phyloP scores from a whole-genome alignment of 2,329 filamentous ascomycete genomes.

The Myriosclerotinia scirpicola region DNA sequence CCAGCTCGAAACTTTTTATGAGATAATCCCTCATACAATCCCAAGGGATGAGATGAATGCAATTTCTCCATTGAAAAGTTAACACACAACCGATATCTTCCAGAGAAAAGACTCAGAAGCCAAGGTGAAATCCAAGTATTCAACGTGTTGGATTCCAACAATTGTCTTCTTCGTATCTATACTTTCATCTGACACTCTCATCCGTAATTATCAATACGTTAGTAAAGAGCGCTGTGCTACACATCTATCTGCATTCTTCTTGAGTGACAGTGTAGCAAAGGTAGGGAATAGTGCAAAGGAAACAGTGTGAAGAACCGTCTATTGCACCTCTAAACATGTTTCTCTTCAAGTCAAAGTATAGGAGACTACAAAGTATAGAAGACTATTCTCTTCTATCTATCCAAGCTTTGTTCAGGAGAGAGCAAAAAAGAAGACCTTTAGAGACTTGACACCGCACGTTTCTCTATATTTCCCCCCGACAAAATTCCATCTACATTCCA shows the following conservation, averaged over 20 bases:
- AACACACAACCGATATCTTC: not conserved
- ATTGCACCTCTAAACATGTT: not conserved
- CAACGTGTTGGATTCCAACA: not conserved
- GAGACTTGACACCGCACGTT: not conserved
- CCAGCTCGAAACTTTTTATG: too few relatives aligned
- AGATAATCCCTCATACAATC: too few relatives aligned
- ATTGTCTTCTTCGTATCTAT: not conserved
- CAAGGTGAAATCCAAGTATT: not conserved
- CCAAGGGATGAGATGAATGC: too few relatives aligned
- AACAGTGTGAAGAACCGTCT: not conserved
- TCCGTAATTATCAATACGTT: not conserved
- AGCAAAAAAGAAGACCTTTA: not conserved
- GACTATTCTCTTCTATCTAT: too few relatives aligned
- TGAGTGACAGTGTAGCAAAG: not conserved
- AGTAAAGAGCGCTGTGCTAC: not conserved
- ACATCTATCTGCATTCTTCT: too few relatives aligned
- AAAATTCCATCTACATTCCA: not conserved
- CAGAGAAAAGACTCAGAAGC: too few relatives aligned
- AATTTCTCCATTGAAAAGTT: not conserved
- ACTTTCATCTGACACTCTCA: not conserved
- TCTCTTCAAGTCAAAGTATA: not conserved
- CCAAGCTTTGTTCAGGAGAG: not conserved
- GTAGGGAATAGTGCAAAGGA: not conserved
- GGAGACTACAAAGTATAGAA: not conserved
- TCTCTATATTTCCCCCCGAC: too few relatives aligned